These are phyloP conservation scores for Gnetum montanum DNA, from an alignment of 75 land plant genomes.

Conservation along the genomic window DNA sequence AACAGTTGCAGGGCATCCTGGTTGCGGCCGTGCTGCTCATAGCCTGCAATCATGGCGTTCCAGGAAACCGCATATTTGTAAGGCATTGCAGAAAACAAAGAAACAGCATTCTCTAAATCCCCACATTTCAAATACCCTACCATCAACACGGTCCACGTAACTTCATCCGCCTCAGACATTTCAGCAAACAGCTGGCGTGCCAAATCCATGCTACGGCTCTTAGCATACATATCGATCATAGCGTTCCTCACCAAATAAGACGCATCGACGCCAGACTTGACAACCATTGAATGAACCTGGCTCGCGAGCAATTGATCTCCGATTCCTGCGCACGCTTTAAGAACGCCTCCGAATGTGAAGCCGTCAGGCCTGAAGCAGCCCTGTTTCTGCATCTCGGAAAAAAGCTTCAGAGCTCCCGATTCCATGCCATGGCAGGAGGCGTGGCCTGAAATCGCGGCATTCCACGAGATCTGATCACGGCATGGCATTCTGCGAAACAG, in stretches of 20 bases:
- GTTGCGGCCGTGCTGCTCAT: conserved; percentile 20
- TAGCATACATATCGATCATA: neutral
- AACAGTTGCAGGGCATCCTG: conserved; percentile 20
- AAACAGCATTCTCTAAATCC: conserved; percentile 21
- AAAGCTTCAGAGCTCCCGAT: conserved; percentile 2
- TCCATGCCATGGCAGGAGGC: conserved; percentile 2
- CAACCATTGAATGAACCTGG: neutral
- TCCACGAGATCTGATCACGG: conserved; percentile 10
- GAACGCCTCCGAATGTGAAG: conserved; percentile 1
- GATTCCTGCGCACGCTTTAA: conserved; percentile 3
- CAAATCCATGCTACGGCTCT: conserved; percentile 20
- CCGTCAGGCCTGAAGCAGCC: conserved; percentile 7
- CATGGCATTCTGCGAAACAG: conserved; percentile 12
- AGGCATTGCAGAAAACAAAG: conserved; percentile 26
- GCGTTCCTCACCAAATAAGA: neutral
- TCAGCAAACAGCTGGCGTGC: conserved; percentile 22
- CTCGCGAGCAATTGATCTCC: neutral
- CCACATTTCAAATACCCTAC: conserved; percentile 53
- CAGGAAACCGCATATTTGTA: conserved; percentile 10
- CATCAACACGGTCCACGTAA: conserved; percentile 57
- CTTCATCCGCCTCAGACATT: conserved; percentile 30
- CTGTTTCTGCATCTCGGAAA: conserved; percentile 5
- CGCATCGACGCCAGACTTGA: neutral
- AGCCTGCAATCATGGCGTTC: conserved; percentile 32
- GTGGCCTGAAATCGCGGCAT: conserved; percentile 13